phyloP scores from a whole-genome alignment of 2,329 filamentous ascomycete species.

The Neophaeococcomyces mojaviensis region DNA sequence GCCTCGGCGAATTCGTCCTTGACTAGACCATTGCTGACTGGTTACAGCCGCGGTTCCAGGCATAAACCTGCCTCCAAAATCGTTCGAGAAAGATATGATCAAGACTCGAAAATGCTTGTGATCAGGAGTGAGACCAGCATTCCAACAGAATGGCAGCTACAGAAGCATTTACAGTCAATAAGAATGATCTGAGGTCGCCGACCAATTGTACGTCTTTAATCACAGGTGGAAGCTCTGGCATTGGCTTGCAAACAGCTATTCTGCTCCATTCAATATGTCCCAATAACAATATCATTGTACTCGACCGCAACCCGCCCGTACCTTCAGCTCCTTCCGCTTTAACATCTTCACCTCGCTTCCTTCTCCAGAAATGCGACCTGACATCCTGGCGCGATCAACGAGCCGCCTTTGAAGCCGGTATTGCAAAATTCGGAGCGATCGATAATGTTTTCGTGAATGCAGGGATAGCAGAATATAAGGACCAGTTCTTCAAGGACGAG shows the following conservation, averaged over 20 bases:
- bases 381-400: slow-evolving; percentile 40
- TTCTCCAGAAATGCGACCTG: slow-evolving; percentile 38
- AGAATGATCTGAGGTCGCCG: slow-evolving; percentile 15
- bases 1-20: too few species aligned
- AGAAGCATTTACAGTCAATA: slow-evolving; percentile 28
- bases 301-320: slow-evolving; percentile 31
- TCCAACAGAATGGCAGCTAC: slow-evolving; percentile 10
- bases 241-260: slow-evolving; percentile 34
- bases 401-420: slow-evolving; percentile 35
- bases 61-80: too few species aligned
- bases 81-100: too few species aligned
- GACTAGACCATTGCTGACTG: too few species aligned
- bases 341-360: slow-evolving; percentile 24
- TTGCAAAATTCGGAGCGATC: slow-evolving; percentile 37
- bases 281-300: slow-evolving; percentile 34
- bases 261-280: slow-evolving; percentile 32
- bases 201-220: slow-evolving; percentile 27
- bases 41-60: too few species aligned
- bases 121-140: too few species aligned
- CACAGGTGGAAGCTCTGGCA: slow-evolving; percentile 35
- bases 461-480: slow-evolving; percentile 41
- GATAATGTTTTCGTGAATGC: slow-evolving; percentile 45
- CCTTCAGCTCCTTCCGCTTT: slow-evolving; percentile 26
- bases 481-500: slow-evolving; percentile 44
- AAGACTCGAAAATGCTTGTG: too few species aligned